Evolutionary conservation across 2,329 filamentous ascomycete species (phyloP).

Genomic region (Curvularia hawaiiensis): DNA sequence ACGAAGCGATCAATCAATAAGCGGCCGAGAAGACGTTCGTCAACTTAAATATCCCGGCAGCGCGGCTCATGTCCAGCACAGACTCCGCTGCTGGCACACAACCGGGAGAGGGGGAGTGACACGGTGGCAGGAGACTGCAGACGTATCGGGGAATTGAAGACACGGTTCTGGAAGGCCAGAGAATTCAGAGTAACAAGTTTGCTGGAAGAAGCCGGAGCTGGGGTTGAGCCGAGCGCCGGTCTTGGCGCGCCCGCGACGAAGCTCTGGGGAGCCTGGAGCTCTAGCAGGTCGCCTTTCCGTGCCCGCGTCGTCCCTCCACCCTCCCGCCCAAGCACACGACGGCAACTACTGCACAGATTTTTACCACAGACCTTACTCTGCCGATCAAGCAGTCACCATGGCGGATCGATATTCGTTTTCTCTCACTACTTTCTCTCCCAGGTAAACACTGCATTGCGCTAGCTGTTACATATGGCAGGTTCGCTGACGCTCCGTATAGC

Average conservation of each 20-base stretch:
- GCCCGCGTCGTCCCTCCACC: slow-evolving; percentile 19
- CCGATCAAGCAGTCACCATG: slow-evolving; percentile 61
- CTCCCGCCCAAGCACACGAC: slow-evolving; percentile 12
- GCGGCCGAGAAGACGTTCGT: slow-evolving; percentile 27
- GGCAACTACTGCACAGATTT: slow-evolving; percentile 6
- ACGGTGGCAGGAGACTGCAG: slow-evolving; percentile 36
- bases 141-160: slow-evolving; percentile 18
- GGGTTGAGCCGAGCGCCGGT: slow-evolving; percentile 24
- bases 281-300: slow-evolving; percentile 31
- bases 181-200: slow-evolving; percentile 16
- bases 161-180: slow-evolving; percentile 23
- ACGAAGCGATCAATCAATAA: slow-evolving; percentile 28
- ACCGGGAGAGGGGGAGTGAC: slow-evolving; percentile 31
- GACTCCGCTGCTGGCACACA: slow-evolving; percentile 23
- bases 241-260: slow-evolving; percentile 23
- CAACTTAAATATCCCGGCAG: slow-evolving; percentile 27
- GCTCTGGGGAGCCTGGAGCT: slow-evolving; percentile 43
- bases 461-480: slow-evolving; percentile 32
- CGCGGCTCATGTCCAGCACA: slow-evolving; percentile 25
- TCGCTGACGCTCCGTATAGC: slow-evolving; percentile 63
- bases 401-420: slow-evolving; percentile 99
- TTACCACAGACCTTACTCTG: slow-evolving; percentile 1
- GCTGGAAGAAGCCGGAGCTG: slow-evolving; percentile 14
- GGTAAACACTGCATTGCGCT: slow-evolving; percentile 63
- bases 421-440: slow-evolving; percentile 98